Evolutionary conservation across 495 filamentous ascomycete genomes (phyloP).

Genomic region (Pyrenopolyporus hunteri): DNA sequence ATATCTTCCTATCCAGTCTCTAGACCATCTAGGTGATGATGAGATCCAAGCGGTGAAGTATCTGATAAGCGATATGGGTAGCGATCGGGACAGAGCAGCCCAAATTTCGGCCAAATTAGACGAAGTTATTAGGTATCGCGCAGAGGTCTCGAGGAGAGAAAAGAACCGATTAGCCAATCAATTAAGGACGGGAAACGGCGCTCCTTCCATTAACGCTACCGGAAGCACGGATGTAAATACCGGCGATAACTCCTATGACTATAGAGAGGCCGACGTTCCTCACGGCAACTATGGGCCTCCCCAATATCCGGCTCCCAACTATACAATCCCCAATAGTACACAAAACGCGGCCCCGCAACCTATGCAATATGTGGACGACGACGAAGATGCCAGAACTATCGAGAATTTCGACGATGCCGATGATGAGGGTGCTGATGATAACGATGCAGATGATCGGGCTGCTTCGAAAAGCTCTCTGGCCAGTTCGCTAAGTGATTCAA

Average conservation of each 20-base stretch:
- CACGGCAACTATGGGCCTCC: too few species aligned
- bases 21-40: constrained; percentile 3
- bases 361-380: not conserved
- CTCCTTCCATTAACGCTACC: not conserved
- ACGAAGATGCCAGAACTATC: not conserved
- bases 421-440: too few species aligned
- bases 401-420: not conserved
- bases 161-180: too few species aligned
- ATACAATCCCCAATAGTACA: too few species aligned
- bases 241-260: too few species aligned
- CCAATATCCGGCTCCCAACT: too few species aligned
- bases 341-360: too few species aligned
- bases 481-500: not conserved
- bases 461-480: too few species aligned
- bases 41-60: constrained; percentile 1
- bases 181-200: too few species aligned
- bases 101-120: not conserved
- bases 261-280: too few species aligned
- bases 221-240: not conserved
- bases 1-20: not conserved
- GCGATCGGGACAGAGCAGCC: not conserved
- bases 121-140: not conserved
- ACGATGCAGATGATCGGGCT: too few species aligned
- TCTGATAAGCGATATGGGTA: constrained; percentile 14
- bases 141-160: not conserved